Percentiles rank a stretch among this genome's conserved stretches.
Conservation (phyloP, 176 grass and related monocot species). For the Cenchrus fungigraminus region DNA sequence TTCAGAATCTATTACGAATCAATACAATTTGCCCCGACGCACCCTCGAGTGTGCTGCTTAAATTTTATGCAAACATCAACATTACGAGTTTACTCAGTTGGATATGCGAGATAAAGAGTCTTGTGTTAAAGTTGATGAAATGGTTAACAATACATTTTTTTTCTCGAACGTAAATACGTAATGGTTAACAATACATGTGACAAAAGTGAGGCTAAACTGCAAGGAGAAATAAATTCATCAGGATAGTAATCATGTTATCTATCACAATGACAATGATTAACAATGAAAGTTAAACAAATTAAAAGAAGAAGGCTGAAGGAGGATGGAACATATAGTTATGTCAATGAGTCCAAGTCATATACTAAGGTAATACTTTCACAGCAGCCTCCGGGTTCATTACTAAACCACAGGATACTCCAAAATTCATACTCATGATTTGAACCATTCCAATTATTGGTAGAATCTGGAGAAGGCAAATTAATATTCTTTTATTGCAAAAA, state of each 20-base stretch:
- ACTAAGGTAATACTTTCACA: background rate
- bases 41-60: background rate
- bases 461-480: background rate
- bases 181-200: slow-evolving; percentile 27
- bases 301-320: background rate
- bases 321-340: background rate
- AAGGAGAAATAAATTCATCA: slow-evolving; percentile 11
- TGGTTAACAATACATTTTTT: slow-evolving; percentile 18
- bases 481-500: background rate
- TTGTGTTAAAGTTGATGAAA: slow-evolving; percentile 47
- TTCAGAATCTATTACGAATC: background rate
- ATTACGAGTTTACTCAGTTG: background rate
- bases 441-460: background rate
- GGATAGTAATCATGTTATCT: background rate
- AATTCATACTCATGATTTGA: background rate
- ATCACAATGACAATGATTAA: background rate
- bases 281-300: background rate
- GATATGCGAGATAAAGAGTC: slow-evolving; percentile 45
- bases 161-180: background rate
- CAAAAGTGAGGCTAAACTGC: slow-evolving; percentile 35
- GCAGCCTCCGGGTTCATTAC: background rate
- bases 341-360: background rate
- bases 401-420: background rate
- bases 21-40: background rate
- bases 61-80: background rate